phyloP scores from a whole-genome alignment of 106 monocot genomes.

The Dendrobium chrysotoxum region DNA sequence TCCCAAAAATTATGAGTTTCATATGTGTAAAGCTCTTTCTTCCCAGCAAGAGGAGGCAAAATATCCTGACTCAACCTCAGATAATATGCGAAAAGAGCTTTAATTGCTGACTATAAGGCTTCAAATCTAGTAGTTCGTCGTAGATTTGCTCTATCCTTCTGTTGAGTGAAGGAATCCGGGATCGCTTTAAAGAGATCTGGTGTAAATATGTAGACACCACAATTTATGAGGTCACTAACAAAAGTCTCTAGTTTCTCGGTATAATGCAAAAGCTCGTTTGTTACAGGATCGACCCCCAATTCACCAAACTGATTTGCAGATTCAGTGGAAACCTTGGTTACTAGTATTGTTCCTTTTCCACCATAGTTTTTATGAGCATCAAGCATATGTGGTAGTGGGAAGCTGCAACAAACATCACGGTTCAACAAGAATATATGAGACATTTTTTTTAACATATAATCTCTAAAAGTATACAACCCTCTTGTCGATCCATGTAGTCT shows the following conservation, averaged over 20 bases:
- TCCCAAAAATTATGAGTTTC: constrained; percentile 97
- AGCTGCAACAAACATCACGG: constrained; percentile 96
- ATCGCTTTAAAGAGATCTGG: constrained; percentile 84
- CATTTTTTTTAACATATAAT: constrained; percentile 88
- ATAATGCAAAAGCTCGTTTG: constrained; percentile 79
- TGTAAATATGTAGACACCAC: constrained; percentile 98
- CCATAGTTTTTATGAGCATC: constrained; percentile 31
- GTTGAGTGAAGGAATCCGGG: constrained; percentile 53
- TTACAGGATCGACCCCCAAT: constrained; percentile 71
- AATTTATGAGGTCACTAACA: constrained; percentile 94
- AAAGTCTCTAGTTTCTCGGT: constrained; percentile 96
- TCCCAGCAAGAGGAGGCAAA: constrained; percentile 95
- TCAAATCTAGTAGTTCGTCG: too few species aligned
- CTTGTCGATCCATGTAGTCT: constrained; percentile 94
- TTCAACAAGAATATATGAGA: constrained; percentile 95
- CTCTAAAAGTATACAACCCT: constrained; percentile 78
- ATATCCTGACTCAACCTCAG: constrained; percentile 95
- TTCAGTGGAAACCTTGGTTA: constrained; percentile 43
- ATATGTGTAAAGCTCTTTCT: constrained; percentile 81
- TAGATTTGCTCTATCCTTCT: constrained; percentile 75
- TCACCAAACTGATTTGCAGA: constrained; percentile 85
- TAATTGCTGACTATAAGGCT: too few species aligned
- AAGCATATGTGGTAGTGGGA: constrained; percentile 81
- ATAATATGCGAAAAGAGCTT: constrained; percentile 79
- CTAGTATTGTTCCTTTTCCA: constrained; percentile 26